Conservation (phyloP, 2,329 filamentous ascomycete genomes). For the Phoma sp. region DNA sequence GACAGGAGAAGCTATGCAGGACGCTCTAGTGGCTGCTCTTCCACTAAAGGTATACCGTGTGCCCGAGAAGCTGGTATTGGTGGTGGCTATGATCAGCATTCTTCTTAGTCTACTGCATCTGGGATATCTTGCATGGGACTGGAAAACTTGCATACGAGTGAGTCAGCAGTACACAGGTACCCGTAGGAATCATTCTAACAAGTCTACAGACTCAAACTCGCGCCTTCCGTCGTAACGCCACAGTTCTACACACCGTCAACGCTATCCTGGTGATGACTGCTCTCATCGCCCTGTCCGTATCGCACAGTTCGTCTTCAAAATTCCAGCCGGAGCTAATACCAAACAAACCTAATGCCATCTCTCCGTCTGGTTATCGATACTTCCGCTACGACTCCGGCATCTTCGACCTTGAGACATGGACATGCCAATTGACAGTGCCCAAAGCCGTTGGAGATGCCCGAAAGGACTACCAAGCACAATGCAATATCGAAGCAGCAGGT, state of each 20-base stretch:
- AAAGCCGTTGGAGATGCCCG: constrained; percentile 31
- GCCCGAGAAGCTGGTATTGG: constrained; percentile 23
- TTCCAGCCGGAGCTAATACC: constrained; percentile 36
- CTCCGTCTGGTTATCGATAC: constrained; percentile 16
- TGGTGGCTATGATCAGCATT: constrained; percentile 6
- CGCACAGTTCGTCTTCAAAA: constrained; percentile 37
- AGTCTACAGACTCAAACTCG: constrained; percentile 32
- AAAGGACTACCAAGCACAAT: constrained; percentile 39
- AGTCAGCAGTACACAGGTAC: background rate
- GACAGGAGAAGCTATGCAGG: constrained; percentile 10
- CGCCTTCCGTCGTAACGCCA: constrained; percentile 42
- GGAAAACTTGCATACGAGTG: constrained; percentile 11
- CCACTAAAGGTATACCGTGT: constrained; percentile 32
- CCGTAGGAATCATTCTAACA: background rate
- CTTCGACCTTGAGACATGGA: constrained; percentile 47
- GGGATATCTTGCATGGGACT: constrained; percentile 8
- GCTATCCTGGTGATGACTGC: constrained; percentile 38
- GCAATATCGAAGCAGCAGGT: constrained; percentile 36
- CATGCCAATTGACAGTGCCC: constrained; percentile 36
- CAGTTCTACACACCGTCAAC: constrained; percentile 42
- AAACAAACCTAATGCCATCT: constrained; percentile 2
- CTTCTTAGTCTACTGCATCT: constrained; percentile 6
- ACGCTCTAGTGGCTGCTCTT: constrained; percentile 37
- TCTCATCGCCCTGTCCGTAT: constrained; percentile 38
- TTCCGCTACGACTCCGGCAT: constrained; percentile 41